phyloP scores from a whole-genome alignment of 2,329 filamentous ascomycete genomes.

The Aspergillus melleus region DNA sequence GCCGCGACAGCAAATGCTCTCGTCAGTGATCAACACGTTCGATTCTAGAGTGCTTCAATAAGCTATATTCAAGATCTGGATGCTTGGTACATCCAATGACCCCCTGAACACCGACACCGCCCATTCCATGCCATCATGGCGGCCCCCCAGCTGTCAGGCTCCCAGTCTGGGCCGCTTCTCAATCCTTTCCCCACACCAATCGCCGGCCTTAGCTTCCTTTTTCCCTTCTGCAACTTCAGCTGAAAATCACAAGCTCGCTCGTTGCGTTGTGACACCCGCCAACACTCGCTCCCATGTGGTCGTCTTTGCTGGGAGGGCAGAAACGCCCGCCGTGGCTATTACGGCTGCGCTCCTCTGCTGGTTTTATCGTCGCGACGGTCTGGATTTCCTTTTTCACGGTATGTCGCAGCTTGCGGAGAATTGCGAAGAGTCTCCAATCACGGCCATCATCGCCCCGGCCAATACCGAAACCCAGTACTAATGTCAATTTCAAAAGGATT shows the following conservation, averaged over 20 bases:
- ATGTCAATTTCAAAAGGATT: slow-evolving; percentile 20
- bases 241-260: not conserved
- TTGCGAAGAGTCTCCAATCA: not conserved
- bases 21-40: not conserved
- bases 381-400: slow-evolving; percentile 34
- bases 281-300: not conserved
- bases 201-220: not conserved
- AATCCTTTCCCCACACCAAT: not conserved
- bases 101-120: too few species aligned
- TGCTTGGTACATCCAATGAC: not conserved
- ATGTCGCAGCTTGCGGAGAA: slow-evolving; percentile 1
- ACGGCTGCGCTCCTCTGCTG: slow-evolving; percentile 57
- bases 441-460: not conserved
- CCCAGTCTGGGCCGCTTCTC: not conserved
- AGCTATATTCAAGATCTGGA: not conserved
- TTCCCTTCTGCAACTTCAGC: not conserved
- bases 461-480: not conserved
- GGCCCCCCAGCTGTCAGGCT: not conserved
- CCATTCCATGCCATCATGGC: not conserved
- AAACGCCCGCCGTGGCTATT: slow-evolving; percentile 32
- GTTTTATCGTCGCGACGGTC: slow-evolving; percentile 62
- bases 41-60: not conserved
- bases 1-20: not conserved
- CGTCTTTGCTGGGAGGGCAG: not conserved
- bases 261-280: not conserved